These are phyloP conservation scores for Camellia granthamiana DNA, from an alignment of 148 eudicot species.

Conservation along the genomic window DNA sequence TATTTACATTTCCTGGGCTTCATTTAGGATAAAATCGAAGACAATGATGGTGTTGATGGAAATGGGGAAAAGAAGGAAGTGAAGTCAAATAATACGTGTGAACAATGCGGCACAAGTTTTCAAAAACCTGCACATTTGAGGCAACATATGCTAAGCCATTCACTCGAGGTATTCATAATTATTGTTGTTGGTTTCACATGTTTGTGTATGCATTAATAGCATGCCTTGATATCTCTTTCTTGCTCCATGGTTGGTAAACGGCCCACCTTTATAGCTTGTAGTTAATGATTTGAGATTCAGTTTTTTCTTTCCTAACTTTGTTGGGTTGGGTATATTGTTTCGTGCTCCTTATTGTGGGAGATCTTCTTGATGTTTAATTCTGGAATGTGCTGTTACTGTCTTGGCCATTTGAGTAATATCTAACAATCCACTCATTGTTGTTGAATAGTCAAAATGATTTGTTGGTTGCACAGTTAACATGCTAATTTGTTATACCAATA, in stretches of 20 bases:
- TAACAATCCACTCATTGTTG: too few relatives aligned
- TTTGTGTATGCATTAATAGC: neutral
- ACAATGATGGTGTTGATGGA: slow-evolving; percentile 16
- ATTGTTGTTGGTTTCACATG: neutral
- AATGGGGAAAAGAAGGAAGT: slow-evolving; percentile 25
- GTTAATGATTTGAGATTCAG: neutral
- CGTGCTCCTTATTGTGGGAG: too few relatives aligned
- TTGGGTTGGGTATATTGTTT: neutral
- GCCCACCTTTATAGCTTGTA: neutral
- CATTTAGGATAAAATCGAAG: slow-evolving; percentile 49
- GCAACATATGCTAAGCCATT: slow-evolving; percentile 90
- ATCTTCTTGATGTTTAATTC: too few relatives aligned
- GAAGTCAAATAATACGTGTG: slow-evolving; percentile 48
- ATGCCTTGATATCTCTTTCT: neutral
- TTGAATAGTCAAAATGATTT: too few relatives aligned
- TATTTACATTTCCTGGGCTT: neutral
- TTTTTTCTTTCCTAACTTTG: neutral
- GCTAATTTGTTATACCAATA: too few relatives aligned
- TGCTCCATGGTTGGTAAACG: neutral
- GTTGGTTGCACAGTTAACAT: too few relatives aligned
- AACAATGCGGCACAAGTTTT: slow-evolving; percentile 68
- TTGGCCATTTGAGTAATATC: too few relatives aligned
- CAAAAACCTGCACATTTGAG: slow-evolving; percentile 83
- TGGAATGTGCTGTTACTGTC: too few relatives aligned
- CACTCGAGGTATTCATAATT: slow-evolving; percentile 52